A percentile compares a stretch with the other conserved stretches of the same genome.
These are phyloP conservation scores for Cystoderma amianthinum DNA, from an alignment of 768 basidiomycete genomes.

Conservation along the genomic window DNA sequence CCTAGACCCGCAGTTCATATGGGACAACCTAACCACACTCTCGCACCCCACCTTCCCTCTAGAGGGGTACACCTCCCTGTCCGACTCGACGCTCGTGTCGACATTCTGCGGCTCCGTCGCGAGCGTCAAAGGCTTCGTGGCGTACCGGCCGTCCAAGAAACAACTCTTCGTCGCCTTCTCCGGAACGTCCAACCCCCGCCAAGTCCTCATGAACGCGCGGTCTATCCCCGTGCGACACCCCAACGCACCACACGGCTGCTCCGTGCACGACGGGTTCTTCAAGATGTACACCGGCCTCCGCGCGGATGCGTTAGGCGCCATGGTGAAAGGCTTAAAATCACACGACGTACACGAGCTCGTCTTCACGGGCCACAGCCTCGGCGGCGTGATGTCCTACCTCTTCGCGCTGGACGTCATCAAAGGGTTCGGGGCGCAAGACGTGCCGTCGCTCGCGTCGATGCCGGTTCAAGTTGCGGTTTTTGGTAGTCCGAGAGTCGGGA, in stretches of 20 bases:
- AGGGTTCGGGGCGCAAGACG: conserved; percentile 8
- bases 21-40: conserved; percentile 23
- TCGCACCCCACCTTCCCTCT: conserved; percentile 28
- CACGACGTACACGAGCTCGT: conserved; percentile 23
- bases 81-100: conserved; percentile 18
- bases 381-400: conserved; percentile 27
- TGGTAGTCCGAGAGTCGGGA: conserved; percentile 32
- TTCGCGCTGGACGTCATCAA: conserved; percentile 26
- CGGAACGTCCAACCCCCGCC: conserved; percentile 23
- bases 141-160: conserved; percentile 22
- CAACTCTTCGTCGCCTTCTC: conserved; percentile 33
- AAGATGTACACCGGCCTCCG: conserved; percentile 27
- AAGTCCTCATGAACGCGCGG: conserved; percentile 27
- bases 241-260: conserved; percentile 9
- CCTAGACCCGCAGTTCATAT: conserved; percentile 23
- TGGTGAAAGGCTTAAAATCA: conserved; percentile 17
- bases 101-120: conserved; percentile 25
- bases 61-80: conserved; percentile 25
- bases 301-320: conserved; percentile 14
- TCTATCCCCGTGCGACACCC: conserved; percentile 19
- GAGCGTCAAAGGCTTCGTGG: conserved; percentile 26
- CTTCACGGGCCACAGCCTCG: conserved; percentile 36
- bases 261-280: conserved; percentile 36
- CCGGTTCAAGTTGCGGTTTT: conserved; percentile 25
- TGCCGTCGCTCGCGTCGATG: conserved; percentile 7